Evolutionary conservation across 2,329 filamentous ascomycete species (phyloP), one percentile per base, ranked within the genome.

Genomic region (Pseudogymnoascus sp.): DNA sequence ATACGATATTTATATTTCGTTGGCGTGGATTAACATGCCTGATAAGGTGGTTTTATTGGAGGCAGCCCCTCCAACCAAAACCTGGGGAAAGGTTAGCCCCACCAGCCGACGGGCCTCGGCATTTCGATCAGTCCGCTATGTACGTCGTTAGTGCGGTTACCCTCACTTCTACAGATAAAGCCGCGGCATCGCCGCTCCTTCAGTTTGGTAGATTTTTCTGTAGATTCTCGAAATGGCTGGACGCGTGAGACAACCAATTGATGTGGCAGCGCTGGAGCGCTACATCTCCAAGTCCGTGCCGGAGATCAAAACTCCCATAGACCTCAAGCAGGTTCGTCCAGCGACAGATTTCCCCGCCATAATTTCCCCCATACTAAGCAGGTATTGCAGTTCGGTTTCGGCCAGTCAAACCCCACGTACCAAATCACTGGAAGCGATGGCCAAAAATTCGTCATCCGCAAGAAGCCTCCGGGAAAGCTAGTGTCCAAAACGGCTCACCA

Each of bases 401-500:
- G 95, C 65, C 95, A 97, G 78, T 96, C 91, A 64, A 99, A 97
- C 75, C 95, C 95, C 49, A 99, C 95, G 2, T 99, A 97, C 78
- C 91, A 93, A 72, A 82, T 97, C 72, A 96, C 87, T 14, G 87
- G 87, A 61, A 81, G 85, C 68, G 81, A 86, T 73, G 85, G 87
- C 61, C 76, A 80, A 69, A 86, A 87, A 73, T 96, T 88, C 77
- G 95, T 99, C 36, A 84, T 97, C 80, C 91, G 95, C 75, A 97
- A 99, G 84, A 97, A 97, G 79, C 95, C 95, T 0, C 93, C 95
- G n/a, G 95, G 95, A 67, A 87, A 88, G 78, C 87, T 99, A 40
- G 83, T 97, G 60, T 96, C 91, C 70, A 91, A 92, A 78, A 93
- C 93, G 1, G 95, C 95, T 8, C 95, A 99, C 79, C 90, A 93